phyloP scores from a whole-genome alignment of 2,329 filamentous ascomycete species.

The Pseudogymnoascus pannorum region DNA sequence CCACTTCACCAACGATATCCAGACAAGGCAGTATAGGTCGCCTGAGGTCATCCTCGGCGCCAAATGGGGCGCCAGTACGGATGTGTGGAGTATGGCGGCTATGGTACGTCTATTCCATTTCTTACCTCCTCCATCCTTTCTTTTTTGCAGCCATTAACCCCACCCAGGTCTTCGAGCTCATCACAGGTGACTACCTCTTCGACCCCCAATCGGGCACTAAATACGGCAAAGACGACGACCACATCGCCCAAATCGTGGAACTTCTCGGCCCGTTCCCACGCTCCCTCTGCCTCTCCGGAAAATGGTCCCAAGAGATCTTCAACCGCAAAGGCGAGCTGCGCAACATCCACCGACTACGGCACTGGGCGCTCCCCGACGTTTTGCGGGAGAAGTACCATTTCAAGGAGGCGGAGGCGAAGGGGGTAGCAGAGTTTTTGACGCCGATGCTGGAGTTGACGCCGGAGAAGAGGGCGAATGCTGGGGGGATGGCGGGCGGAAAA shows the following conservation, averaged over 20 bases:
- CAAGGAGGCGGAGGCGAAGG: constrained; percentile 69
- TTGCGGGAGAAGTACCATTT: constrained; percentile 97
- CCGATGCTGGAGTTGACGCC: constrained; percentile 90
- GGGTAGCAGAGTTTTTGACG: constrained; percentile 72
- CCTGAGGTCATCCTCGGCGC: constrained; percentile 94
- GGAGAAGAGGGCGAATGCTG: constrained; percentile 85
- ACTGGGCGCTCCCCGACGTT: constrained; percentile 92
- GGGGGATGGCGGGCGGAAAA: constrained; percentile 80
- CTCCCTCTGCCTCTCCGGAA: constrained; percentile 81
- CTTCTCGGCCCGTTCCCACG: constrained; percentile 90
- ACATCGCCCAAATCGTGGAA: constrained; percentile 98
- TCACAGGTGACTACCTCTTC: constrained; percentile 97
- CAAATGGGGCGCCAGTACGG: constrained; percentile 98
- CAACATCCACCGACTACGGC: constrained; percentile 91
- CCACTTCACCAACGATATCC: constrained; percentile 98
- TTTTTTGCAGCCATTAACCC: background rate
- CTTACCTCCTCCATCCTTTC: background rate
- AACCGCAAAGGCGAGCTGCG: constrained; percentile 94
- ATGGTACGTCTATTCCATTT: constrained; percentile 60
- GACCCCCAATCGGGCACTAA: constrained; percentile 97
- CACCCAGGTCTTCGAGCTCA: constrained; percentile 83
- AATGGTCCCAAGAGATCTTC: constrained; percentile 98
- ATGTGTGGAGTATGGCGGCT: constrained; percentile 98
- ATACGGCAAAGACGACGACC: constrained; percentile 98
- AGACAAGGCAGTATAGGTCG: constrained; percentile 93